phyloP scores from a whole-genome alignment of 2,329 filamentous ascomycete species.

The Phialophora tarda region DNA sequence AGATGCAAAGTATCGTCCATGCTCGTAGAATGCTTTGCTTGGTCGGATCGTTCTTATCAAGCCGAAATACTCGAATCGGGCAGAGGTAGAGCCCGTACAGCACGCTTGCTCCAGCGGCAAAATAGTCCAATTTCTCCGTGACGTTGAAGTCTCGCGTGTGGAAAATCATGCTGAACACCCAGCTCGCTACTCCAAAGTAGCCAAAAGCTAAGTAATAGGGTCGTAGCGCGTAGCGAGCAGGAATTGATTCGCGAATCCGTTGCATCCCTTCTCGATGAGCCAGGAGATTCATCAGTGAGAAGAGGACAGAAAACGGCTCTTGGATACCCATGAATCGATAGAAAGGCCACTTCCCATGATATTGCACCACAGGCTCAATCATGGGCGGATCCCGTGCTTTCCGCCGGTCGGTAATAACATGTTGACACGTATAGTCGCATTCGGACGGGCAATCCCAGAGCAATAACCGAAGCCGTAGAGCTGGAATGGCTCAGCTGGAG shows the following conservation, averaged over 20 bases:
- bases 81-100: constrained; percentile 91
- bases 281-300: constrained; percentile 87
- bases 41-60: constrained; percentile 65
- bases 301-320: constrained; percentile 91
- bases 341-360: constrained; percentile 99
- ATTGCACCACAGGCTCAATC: constrained; percentile 77
- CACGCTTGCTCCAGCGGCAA: constrained; percentile 86
- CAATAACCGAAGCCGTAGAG: constrained; percentile 81
- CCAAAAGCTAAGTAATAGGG: constrained; percentile 82
- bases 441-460: constrained; percentile 91
- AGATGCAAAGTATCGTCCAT: constrained; percentile 76
- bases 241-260: constrained; percentile 72
- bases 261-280: constrained; percentile 80
- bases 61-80: constrained; percentile 78
- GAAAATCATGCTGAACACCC: constrained; percentile 89
- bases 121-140: constrained; percentile 96
- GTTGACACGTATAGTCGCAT: constrained; percentile 98
- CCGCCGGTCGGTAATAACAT: constrained; percentile 79
- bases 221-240: constrained; percentile 73
- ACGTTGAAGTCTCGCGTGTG: constrained; percentile 83
- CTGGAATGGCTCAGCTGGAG: constrained; percentile 54
- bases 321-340: constrained; percentile 88
- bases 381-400: constrained; percentile 68
- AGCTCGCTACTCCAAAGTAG: constrained; percentile 79
- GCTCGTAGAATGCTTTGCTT: constrained; percentile 65